These are phyloP conservation scores for Hysterium pulicare DNA, from an alignment of 2,329 filamentous ascomycete species.

Conservation along the genomic window DNA sequence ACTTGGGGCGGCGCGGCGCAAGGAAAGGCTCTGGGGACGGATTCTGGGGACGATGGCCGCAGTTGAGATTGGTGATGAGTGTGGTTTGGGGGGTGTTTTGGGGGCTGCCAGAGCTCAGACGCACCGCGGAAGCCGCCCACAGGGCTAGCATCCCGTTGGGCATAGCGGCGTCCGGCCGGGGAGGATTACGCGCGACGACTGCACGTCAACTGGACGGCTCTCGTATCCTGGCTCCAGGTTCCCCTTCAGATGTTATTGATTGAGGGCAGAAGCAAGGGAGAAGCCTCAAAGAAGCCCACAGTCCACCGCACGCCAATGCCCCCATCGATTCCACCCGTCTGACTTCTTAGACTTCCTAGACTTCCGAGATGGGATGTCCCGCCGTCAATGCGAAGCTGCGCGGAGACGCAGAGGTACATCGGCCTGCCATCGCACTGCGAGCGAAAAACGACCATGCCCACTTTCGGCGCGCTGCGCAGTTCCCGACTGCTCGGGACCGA, in stretches of 20 bases:
- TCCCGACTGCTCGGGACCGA: constrained; percentile 27
- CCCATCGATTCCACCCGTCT: no score
- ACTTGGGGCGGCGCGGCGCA: constrained; percentile 5
- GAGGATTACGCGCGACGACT: constrained; percentile 27
- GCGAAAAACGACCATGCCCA: constrained; percentile 15
- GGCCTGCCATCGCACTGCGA: constrained; percentile 5
- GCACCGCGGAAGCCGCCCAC: constrained; percentile 19
- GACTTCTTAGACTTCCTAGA: no score
- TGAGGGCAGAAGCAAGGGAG: background rate
- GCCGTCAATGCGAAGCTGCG: no score
- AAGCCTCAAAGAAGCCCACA: background rate
- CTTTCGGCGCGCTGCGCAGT: constrained; percentile 37
- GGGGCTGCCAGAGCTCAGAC: constrained; percentile 11
- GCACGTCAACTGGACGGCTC: constrained; percentile 26
- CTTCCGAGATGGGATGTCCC: no score
- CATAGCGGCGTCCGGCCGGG: constrained; percentile 18
- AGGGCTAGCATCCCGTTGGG: constrained; percentile 17
- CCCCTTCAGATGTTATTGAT: background rate
- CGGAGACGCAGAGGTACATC: background rate
- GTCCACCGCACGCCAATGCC: background rate
- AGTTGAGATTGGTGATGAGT: background rate
- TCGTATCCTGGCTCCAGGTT: constrained; percentile 4
- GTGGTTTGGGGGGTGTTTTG: constrained; percentile 10
- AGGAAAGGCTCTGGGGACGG: no score
- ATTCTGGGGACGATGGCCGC: no score